Conservation (phyloP, 495 filamentous ascomycete species). For the Lasiosphaeriaceae sp. region DNA sequence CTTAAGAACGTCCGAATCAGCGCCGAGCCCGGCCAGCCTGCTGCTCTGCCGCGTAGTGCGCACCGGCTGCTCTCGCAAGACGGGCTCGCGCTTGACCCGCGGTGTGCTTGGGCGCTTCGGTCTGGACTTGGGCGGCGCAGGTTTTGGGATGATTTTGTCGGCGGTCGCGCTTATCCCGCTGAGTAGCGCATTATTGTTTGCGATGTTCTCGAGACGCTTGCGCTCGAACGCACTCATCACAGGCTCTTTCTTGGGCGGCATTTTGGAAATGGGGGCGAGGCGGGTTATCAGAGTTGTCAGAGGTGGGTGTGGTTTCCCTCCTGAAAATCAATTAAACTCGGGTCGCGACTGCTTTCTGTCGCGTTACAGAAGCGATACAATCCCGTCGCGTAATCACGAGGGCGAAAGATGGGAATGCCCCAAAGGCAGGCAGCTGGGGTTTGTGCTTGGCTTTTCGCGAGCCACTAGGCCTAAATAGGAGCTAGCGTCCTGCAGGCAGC, state of each 20-base stretch:
- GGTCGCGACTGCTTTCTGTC: background rate
- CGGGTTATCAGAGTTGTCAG: background rate
- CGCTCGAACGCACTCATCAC: slow-evolving; percentile 52
- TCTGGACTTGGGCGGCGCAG: slow-evolving; percentile 24
- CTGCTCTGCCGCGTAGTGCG: slow-evolving; percentile 49
- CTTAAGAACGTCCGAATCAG: slow-evolving; percentile 69
- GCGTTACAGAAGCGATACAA: background rate
- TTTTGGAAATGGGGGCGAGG: too few relatives aligned
- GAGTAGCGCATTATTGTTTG: slow-evolving; percentile 49
- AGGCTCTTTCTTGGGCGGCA: slow-evolving; percentile 25
- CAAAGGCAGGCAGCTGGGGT: background rate
- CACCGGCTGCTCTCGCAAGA: slow-evolving; percentile 26
- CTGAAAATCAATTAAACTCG: slow-evolving; percentile 24
- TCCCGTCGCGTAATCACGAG: slow-evolving; percentile 4
- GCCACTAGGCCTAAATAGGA: background rate
- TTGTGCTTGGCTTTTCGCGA: background rate
- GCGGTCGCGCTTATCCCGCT: slow-evolving; percentile 36
- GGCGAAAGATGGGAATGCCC: background rate
- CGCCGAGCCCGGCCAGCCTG: slow-evolving; percentile 44
- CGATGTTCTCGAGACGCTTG: slow-evolving; percentile 53
- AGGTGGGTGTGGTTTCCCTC: background rate
- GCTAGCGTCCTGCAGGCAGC: too few relatives aligned
- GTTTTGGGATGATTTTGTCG: slow-evolving; percentile 30
- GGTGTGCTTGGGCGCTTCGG: slow-evolving; percentile 18
- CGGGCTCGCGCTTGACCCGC: slow-evolving; percentile 24